Evolutionary conservation across 176 grass and related monocot genomes (phyloP), one percentile per base, ranked within the genome.

Genomic region (Urochloa ruziziensis): DNA sequence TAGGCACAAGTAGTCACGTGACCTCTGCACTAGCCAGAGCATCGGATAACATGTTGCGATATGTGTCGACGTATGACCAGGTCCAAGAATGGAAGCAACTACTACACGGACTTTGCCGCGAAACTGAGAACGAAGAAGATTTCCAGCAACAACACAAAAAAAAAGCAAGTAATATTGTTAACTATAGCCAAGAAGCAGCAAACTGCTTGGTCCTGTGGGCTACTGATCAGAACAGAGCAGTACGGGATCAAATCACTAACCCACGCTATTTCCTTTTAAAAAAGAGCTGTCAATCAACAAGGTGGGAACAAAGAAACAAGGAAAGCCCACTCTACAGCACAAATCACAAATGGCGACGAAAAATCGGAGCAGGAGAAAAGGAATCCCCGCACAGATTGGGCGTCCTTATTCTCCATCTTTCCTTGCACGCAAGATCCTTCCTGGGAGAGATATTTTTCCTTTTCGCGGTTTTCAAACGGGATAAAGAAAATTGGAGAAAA

Each of bases 381-480:
- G 4, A 86, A 14, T 53, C 56, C 12, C 33, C 11, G 78, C 28
- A 24, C 30, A 49, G 30, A 67, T 47, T 67, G 51, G 28, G 57
- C 11, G 28, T 67, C n/a, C n/a, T 59, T 44, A 39, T 51, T 51
- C 23, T 18, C 11, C 32, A 27, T 27, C 33, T 51, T 77, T 82
- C 18, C 72, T 62, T 82, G 62, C 79, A 77, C 66, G 85, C 67
- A 76, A 78, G 49, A 77, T 58, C n/a, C n/a, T n/a, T n/a, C n/a
- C n/a, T n/a, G n/a, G n/a, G n/a, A n/a, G n/a, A 39, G 29, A 27
- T 80, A 47, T 52, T 27, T 80, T 67, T 54, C 25, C 47, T 42
- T 67, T 39, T 9, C 56, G 7, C 70, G 0, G 70, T 73, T 51
- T 51, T 51, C 70, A 73, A 73, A 51, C 24, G 24, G 54, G 33